Conservation (phyloP, 192 early-diverging fungal genomes). For the Coemansia sp. region DNA sequence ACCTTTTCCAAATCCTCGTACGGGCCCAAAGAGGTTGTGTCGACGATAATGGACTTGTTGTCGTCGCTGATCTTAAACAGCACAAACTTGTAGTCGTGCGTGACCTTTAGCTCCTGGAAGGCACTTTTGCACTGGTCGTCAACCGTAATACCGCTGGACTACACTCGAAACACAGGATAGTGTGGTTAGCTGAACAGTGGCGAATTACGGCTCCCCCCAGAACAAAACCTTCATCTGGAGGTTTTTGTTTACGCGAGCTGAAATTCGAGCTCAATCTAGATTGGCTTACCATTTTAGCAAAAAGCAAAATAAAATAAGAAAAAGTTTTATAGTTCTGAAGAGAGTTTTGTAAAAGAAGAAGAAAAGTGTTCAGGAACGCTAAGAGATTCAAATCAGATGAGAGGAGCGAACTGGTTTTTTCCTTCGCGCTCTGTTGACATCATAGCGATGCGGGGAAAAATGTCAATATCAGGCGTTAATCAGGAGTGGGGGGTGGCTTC, state of each 20-base stretch:
- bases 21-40: constrained; percentile 16
- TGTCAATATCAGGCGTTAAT: neutral
- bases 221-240: neutral
- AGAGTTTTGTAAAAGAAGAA: neutral
- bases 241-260: neutral
- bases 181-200: neutral
- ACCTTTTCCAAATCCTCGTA: neutral
- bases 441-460: neutral
- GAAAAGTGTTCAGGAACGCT: neutral
- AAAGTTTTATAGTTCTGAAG: neutral
- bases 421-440: neutral
- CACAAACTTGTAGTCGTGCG: constrained; percentile 63
- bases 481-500: neutral
- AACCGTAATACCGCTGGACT: constrained; percentile 81
- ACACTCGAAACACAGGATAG: constrained; percentile 16
- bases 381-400: constrained; percentile 3
- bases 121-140: constrained; percentile 62
- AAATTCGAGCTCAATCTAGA: neutral
- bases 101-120: constrained; percentile 76
- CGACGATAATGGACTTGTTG: constrained; percentile 68
- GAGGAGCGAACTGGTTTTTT: neutral
- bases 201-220: neutral
- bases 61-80: constrained; percentile 82
- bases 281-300: constrained; percentile 2
- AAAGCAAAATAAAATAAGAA: neutral